Conservation (phyloP, 2,329 filamentous ascomycete species). For the Sporothrix curviconia region DNA sequence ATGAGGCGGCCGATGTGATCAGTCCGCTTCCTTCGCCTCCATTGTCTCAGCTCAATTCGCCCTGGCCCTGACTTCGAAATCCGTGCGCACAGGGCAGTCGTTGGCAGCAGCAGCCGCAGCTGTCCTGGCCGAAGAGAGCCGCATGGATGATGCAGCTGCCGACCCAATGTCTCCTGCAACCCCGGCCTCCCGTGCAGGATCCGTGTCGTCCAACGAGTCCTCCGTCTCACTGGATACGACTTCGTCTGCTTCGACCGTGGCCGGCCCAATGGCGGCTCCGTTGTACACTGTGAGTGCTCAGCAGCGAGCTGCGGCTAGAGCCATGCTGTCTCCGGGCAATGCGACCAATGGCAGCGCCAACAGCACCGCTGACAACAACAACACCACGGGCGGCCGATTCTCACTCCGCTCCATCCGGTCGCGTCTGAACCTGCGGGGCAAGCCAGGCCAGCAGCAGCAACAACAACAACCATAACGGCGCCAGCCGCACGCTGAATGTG, state of each 20-base stretch:
- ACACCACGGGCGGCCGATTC: constrained; percentile 3
- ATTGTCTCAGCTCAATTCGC: constrained; percentile 1
- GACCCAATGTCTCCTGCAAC: too few relatives aligned
- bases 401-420: constrained; percentile 6
- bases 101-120: constrained; percentile 3
- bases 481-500: constrained; percentile 30
- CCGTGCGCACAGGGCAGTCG: constrained; percentile 2
- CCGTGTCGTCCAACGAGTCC: not conserved
- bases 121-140: constrained; percentile 4
- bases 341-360: not conserved
- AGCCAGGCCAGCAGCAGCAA: not conserved
- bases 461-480: not conserved
- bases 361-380: not conserved
- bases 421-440: constrained; percentile 2
- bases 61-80: not conserved
- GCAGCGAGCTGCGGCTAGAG: constrained; percentile 9
- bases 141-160: not conserved
- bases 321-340: not conserved
- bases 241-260: not conserved
- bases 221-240: not conserved
- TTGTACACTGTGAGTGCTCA: constrained; percentile 5
- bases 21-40: constrained; percentile 2
- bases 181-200: not conserved
- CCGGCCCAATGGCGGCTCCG: constrained; percentile 4
- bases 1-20: not conserved